Percentiles rank a stretch among this genome's conserved stretches.
Conservation (phyloP, 768 basidiomycete genomes). For the Cystofilobasidium macerans region DNA sequence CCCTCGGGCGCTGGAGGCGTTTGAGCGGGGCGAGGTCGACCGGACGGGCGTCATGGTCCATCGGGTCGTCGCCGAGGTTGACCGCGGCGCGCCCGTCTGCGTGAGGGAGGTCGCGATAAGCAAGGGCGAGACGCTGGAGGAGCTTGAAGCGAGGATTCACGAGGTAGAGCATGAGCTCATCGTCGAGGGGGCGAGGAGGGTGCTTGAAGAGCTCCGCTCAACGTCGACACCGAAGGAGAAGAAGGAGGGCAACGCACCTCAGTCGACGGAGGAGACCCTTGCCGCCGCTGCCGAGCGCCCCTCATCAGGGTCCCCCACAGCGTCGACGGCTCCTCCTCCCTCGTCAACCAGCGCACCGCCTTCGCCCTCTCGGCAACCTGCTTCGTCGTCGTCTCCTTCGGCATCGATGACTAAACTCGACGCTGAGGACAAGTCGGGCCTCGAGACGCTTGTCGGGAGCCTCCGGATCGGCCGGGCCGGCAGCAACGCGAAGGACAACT, state of each 20-base stretch:
- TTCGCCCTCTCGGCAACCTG: no score
- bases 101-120: slow-evolving; percentile 62
- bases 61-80: slow-evolving; percentile 82
- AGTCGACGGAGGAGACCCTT: no score
- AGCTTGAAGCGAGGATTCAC: slow-evolving; percentile 59
- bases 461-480: no score
- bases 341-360: no score
- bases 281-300: no score
- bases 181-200: slow-evolving; percentile 66
- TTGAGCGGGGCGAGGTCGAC: slow-evolving; percentile 65
- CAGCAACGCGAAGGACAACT: no score
- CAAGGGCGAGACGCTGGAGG: slow-evolving; percentile 59
- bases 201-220: slow-evolving; percentile 44
- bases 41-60: slow-evolving; percentile 86
- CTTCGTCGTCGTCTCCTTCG: no score
- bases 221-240: background rate
- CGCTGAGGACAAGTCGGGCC: no score
- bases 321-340: no score
- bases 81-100: slow-evolving; percentile 77
- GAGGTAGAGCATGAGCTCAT: slow-evolving; percentile 78
- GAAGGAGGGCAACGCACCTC: background rate
- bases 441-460: no score
- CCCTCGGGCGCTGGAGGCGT: slow-evolving; percentile 77
- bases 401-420: no score
- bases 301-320: no score